Conservation (phyloP, 768 basidiomycete species). For the Termitomyces sp. region DNA sequence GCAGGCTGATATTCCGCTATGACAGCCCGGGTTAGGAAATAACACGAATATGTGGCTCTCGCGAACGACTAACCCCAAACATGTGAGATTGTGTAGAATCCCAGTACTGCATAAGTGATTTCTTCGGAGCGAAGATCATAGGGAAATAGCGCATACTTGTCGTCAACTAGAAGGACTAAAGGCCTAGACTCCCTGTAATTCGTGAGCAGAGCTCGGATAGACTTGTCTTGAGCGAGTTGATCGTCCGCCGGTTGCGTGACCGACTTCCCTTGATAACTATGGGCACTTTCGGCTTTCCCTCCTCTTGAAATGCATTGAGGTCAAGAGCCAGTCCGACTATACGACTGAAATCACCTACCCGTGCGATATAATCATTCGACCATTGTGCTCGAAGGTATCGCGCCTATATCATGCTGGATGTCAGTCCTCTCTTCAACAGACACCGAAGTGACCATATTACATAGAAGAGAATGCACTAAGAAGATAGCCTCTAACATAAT, state of each 20-base stretch:
- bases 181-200: constrained; percentile 55
- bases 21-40: not conserved
- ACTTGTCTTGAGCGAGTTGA: constrained; percentile 66
- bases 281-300: constrained; percentile 61
- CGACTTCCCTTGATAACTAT: constrained; percentile 36
- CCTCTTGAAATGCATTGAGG: constrained; percentile 30
- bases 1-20: constrained; percentile 63
- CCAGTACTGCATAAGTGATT: constrained; percentile 53
- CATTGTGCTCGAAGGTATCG: constrained; percentile 61
- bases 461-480: constrained; percentile 66
- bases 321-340: not conserved
- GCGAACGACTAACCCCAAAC: constrained; percentile 54
- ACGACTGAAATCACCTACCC: constrained; percentile 47
- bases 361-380: constrained; percentile 78
- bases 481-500: constrained; percentile 71
- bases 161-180: constrained; percentile 69
- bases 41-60: constrained; percentile 1
- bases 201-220: constrained; percentile 64
- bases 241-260: constrained; percentile 50
- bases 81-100: constrained; percentile 69
- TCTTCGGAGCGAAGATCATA: constrained; percentile 52
- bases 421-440: not conserved
- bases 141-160: constrained; percentile 71
- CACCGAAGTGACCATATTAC: constrained; percentile 33
- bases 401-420: constrained; percentile 40